Evolutionary conservation across 768 basidiomycete species (phyloP), one percentile per base, ranked within the genome.

Genomic region (Rickenella mellea): DNA sequence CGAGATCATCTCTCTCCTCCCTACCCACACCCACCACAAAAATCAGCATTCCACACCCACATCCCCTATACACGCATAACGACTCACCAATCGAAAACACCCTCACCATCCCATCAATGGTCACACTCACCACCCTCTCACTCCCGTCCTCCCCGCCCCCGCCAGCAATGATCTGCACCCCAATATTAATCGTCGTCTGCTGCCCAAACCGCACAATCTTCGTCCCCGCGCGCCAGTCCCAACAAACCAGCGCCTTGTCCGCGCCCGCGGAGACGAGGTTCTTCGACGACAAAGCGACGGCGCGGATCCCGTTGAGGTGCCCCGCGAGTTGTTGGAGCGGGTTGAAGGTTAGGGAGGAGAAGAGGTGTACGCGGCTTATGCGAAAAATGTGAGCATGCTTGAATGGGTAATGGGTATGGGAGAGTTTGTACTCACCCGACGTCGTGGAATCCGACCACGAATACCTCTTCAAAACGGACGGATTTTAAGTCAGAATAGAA

Each of bases 131-230:
- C 17, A 93, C 80, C 25, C 83, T 69, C 58, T 93, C 90, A 8
- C 85, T 84, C 48, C 84, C 83, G 12, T 12, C 45, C 19, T 57
- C 52, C 6, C 47, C 51, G 9, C 58, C 52, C 9, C 55, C 63
- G 17, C 73, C 71, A 29, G 74, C 72, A 25, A 91, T 74, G 22
- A 93, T 73, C 61, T 91, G 88, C 21, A 94, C 85, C 7, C 90
- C 91, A 39, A 91, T 85, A 53, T 88, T 90, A 50, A 90, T 76
- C 6, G 88, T 93, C 8, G 88, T 93, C 64, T 92, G 89, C 57
- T 94, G 91, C 1, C 90, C 91, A 51, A 92, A 93, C 14, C 88
- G 68, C 27, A 90, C 84, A 37, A 91, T 82, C 67, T 93, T 94
- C 9, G 78, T 80, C 10, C 91, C 91, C 0, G 82, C 71, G 4